Conservation (phyloP, 345 rosid genomes). For the Pelargonium nanum region DNA sequence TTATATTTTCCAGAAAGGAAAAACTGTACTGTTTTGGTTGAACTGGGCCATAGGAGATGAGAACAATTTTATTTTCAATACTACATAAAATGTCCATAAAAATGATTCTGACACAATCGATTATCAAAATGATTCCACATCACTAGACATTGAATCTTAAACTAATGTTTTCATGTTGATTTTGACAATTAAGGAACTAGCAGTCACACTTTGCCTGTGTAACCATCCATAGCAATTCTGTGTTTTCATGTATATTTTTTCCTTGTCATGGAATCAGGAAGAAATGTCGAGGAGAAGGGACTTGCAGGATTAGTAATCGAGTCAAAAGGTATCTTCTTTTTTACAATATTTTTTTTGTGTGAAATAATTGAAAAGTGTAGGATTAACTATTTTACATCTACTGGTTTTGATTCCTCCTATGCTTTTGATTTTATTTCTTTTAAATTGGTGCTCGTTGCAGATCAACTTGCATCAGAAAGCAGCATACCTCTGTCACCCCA, state of each 20-base stretch:
- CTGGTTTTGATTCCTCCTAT: neutral
- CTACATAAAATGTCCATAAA: no score
- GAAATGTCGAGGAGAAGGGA: constrained; percentile 31
- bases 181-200: no score
- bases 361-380: neutral
- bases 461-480: constrained; percentile 53
- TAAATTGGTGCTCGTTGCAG: constrained; percentile 21
- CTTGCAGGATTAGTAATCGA: constrained; percentile 25
- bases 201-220: no score
- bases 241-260: constrained; percentile 3
- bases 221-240: neutral
- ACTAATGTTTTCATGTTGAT: no score
- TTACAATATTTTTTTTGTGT: neutral
- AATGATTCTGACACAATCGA: no score
- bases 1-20: no score
- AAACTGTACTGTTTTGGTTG: no score
- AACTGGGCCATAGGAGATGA: no score
- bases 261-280: constrained; percentile 30
- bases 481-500: constrained; percentile 93
- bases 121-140: no score
- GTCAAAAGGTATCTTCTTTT: constrained; percentile 31
- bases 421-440: neutral
- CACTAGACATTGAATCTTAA: no score
- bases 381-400: neutral
- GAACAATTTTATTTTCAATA: no score